Base-by-base conservation (phyloP, 495 filamentous ascomycete species). In the Aspergillus bridgeri region DNA sequence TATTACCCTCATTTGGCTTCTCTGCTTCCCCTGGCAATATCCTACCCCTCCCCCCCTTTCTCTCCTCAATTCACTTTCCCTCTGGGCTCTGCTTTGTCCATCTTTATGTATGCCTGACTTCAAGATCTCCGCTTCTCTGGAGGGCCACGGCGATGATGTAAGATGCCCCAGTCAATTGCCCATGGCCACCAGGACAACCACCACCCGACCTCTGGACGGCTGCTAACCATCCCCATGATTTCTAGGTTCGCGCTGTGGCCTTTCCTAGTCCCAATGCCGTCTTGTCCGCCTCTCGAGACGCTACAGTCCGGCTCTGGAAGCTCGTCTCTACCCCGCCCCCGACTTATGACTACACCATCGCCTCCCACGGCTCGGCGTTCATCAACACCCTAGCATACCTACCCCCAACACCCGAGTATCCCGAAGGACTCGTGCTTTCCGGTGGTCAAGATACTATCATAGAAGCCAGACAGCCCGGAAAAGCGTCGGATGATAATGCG, bases 401-500 rank as follows among this genome's bases (percentile, higher is more conserved):
- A 3, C 82, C 83, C 3, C 89, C 92, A 5, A 86, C 83, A n/a
- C 46, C 78, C 18, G 71, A 83, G 25, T 87, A 84, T 61, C 86
- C 90, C 1, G 86, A 95, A 23, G 94, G 94, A 22, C 81, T 97
- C 13, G 77, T 97, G 9, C 75, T 96, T 20, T 95, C 92, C 9
- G 90, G 89, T 59, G 92, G 93, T 53, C 86, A 90, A 60, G 95
- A 98, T 62, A 83, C 89, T 8, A 91, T 98, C 54, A 96, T 99
- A 62, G 94, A 97, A 64, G 91, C 92, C 17, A 85, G 90, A 66
- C 83, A 86, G 62, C 86, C 89, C 2, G 78, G 77, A 24, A 81
- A 81, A 61, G 70, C 82, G 38, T 76, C 84, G 1, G 78, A 82
- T 53, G 88, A 91, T 53, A 88, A 91, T 75, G 90, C 95, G 9